Evolutionary conservation across 352 stramenopile genomes (phyloP).

Genomic region (Phytophthora cryptogea): DNA sequence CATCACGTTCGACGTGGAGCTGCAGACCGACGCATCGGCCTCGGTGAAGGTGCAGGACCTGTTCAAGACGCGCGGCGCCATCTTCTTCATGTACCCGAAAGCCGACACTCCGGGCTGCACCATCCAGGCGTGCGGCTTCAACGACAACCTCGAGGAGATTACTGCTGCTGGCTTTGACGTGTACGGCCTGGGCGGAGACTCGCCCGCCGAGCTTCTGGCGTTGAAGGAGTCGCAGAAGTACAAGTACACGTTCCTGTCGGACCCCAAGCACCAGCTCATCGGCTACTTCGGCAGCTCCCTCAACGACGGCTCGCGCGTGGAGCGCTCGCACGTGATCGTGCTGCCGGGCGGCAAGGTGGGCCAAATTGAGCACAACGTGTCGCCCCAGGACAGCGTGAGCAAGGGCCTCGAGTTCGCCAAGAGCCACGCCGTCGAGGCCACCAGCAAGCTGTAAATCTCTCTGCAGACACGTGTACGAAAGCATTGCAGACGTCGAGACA

Average conservation of each 20-base stretch:
- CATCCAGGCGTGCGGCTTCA: conserved; percentile 84
- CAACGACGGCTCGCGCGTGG: conserved; percentile 58
- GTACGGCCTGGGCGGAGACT: conserved; percentile 79
- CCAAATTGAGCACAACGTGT: conserved; percentile 73
- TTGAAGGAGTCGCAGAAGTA: conserved; percentile 86
- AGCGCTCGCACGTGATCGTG: conserved; percentile 87
- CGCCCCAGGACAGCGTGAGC: conserved; percentile 80
- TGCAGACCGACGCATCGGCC: conserved; percentile 67
- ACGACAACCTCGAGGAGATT: conserved; percentile 81
- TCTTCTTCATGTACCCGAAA: conserved; percentile 92
- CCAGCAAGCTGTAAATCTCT: conserved; percentile 42
- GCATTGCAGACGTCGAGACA: conserved; percentile 6
- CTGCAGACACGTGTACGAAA: conserved; percentile 20
- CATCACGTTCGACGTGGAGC: conserved; percentile 62
- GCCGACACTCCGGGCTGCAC: conserved; percentile 86
- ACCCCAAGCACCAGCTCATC: conserved; percentile 80
- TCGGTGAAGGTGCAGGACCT: conserved; percentile 70
- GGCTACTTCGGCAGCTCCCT: conserved; percentile 79
- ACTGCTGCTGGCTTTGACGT: conserved; percentile 79
- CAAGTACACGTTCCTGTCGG: conserved; percentile 81
- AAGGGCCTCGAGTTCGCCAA: conserved; percentile 76
- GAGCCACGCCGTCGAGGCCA: conserved; percentile 27
- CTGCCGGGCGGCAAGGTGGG: conserved; percentile 74
- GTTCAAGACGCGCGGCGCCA: conserved; percentile 71
- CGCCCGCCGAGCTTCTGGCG: conserved; percentile 60